Base-by-base conservation (phyloP, 1,139 yeast genomes). In the Citeromyces hawaiiensis region DNA sequence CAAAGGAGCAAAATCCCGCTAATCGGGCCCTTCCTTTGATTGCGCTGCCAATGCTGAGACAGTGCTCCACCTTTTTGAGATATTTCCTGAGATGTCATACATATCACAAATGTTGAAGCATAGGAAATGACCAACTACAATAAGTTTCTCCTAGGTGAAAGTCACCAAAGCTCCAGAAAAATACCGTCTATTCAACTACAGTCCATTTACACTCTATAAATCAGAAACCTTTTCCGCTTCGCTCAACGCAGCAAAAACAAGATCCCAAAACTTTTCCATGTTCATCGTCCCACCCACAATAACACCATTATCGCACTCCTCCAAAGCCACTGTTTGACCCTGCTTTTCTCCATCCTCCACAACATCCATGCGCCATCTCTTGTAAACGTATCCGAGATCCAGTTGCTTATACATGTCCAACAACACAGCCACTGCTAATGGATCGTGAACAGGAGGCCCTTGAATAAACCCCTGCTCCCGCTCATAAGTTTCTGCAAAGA, bases 391-490 rank as follows among this genome's bases (percentile, higher is more conserved):
- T 10, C 53, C 47, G 35, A 60, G 50, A 11, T 49, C 54, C 15
- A 49, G 50, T n/a, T 49, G 53, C 44, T 48, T 54, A 6, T 48
- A 48, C 10, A 57, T 48, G 2, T 52, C 53, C 36, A 82, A 54
- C 19, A 82, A 52, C 1, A 73, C 72, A 39, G 70, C 76, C 3
- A 83, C 63, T 0, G 94, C 85, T 36, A 83, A 59, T 0, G 94
- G 93, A 52, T 85, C 94, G 55, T 86, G 94, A 1, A 83, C 67
- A 1, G 93, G 88, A 1, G 94, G 91, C 0, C 94, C 93, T 2
- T 55, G 48, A 3, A 44, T 50, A 46, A 70, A 66, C 2, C 68
- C 72, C 48, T 65, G 68, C n/a, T 54, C 57, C 16, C 54, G 52
- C 39, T 56, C 59, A 53, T 74, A 77, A 9, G 71, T 53, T 23